Base-by-base conservation (phyloP, 805 yeast genomes). In the Scheffersomyces lignosus region DNA sequence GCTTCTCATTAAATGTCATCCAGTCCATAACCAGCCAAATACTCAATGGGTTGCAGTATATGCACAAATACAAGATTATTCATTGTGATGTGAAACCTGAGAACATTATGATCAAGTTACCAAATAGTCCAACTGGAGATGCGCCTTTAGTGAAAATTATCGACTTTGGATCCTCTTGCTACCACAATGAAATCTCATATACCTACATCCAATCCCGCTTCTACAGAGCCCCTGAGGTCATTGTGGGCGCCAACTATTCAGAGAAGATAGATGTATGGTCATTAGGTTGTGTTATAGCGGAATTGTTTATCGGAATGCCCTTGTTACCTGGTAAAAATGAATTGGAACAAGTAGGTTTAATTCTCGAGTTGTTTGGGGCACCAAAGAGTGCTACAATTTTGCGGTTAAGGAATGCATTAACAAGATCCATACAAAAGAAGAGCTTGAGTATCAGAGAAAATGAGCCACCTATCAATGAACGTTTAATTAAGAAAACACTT, bases 31-130 rank as follows among this genome's bases (percentile, higher is more conserved):
- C 81, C 0, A 54, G 46, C 28, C 87, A 85, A 41, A 62, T 85
- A 3, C 58, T 86, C 10, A 55, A 64, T 5, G 90, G 87, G 0
- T 56, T 88, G 29, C 57, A 69, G n/a, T 79, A 69, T 44, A 66
- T 88, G 23, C 89, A 83, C 47, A 45, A 61, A 0, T 53, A 68
- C 18, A 65, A 71, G 9, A 73, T 88, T 5, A 78, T 88, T 17
- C 96, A 88, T 54, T 87, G 95, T 50, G 96, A 88, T 55, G 64
- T 88, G 38, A 88, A 88, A 52, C 96, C 95, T 0, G 96, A 87
- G 51, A 88, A 88, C 58, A 66, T 88, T 25, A 78, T 87, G 81
- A 59, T 84, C 4, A 54, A 56, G 33, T 41, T 67, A 10, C 73
- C 73, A 1, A 18, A 37, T 2, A 27, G 33, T 10, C 49, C 35